Evolutionary conservation across 225 moss, liverwort and hornwort species (phyloP), one percentile per base, ranked within the genome.

Genomic region (Physcomitrium patens): DNA sequence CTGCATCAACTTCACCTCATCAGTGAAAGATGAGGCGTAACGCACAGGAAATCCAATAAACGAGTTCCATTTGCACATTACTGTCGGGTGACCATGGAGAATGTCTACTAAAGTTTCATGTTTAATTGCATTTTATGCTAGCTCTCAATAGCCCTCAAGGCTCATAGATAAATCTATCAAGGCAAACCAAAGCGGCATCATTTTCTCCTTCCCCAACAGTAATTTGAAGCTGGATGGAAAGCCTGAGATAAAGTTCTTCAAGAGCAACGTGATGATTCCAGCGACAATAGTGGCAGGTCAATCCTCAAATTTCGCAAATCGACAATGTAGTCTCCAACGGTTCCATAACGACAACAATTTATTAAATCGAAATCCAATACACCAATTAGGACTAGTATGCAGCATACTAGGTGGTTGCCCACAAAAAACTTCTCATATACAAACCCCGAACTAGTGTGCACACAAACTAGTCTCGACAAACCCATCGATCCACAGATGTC

Each of bases 211-310:
- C 65, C 72, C 27, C 65, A 95, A 92, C 80, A 91, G 91, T 73
- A 89, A 92, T 17, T 93, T 99, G 18, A 90, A 95, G 70, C 80
- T 95, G n/a, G 93, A 99, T 45, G 95, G 95, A 5, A 95, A 95
- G 51, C 77, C 93, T 15, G 95, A 89, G 48, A 92, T 95, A 22
- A 95, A 93, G 45, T 78, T 91, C 22, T 75, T 99, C 56, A 95
- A 93, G 20, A 95, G 87, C 59, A 93, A 99, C 76, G 81, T 99
- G 73, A 75, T 86, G 26, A 88, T 86, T 5, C 74, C 86, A 43
- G 66, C 62, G 11, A 67, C 87, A 27, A 83, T 65, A 3, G 51
- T 77, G 71, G 79, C 81, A 14, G 59, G 79, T 43, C 82, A 75
- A 15, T 71, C 91, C 17, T 82, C 70, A 9, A 74, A 71, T 66